Evolutionary conservation across 192 early-diverging fungal genomes (phyloP).

Genomic region (Mortierella alpina): DNA sequence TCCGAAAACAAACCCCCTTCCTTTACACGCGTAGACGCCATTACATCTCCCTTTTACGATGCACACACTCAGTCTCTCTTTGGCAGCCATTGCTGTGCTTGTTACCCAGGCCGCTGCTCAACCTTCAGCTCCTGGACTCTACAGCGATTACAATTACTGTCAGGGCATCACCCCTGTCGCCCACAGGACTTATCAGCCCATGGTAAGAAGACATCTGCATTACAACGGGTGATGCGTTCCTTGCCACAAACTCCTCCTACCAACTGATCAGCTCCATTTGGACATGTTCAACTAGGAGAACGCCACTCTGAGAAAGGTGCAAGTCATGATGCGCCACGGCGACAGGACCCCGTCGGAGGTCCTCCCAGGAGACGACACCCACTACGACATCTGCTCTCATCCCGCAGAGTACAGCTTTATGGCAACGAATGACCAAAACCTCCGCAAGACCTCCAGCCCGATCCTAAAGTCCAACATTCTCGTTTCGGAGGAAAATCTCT

Average conservation of each 20-base stretch:
- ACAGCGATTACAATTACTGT: constrained; percentile 15
- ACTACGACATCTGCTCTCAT: constrained; percentile 48
- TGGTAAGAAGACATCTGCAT: background rate
- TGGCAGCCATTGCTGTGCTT: too few relatives aligned
- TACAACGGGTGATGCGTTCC: too few relatives aligned
- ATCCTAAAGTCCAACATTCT: constrained; percentile 9
- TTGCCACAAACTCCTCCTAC: background rate
- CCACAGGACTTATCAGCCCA: constrained; percentile 8
- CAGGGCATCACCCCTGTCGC: constrained; percentile 11
- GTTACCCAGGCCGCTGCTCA: constrained; percentile 7
- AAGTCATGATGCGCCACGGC: constrained; percentile 69
- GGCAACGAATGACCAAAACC: background rate
- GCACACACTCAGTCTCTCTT: too few relatives aligned
- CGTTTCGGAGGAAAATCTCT: constrained; percentile 30
- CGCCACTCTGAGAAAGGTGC: constrained; percentile 63
- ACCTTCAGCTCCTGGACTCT: background rate
- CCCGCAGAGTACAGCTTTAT: constrained; percentile 7
- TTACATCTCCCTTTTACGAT: too few relatives aligned
- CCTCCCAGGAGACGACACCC: constrained; percentile 50
- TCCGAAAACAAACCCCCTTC: too few relatives aligned
- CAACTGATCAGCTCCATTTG: background rate
- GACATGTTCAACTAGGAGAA: constrained; percentile 10
- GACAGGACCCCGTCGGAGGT: constrained; percentile 59
- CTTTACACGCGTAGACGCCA: too few relatives aligned
- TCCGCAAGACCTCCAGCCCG: background rate